Base-by-base conservation (phyloP, 345 rosid species). In the Punica granatum region DNA sequence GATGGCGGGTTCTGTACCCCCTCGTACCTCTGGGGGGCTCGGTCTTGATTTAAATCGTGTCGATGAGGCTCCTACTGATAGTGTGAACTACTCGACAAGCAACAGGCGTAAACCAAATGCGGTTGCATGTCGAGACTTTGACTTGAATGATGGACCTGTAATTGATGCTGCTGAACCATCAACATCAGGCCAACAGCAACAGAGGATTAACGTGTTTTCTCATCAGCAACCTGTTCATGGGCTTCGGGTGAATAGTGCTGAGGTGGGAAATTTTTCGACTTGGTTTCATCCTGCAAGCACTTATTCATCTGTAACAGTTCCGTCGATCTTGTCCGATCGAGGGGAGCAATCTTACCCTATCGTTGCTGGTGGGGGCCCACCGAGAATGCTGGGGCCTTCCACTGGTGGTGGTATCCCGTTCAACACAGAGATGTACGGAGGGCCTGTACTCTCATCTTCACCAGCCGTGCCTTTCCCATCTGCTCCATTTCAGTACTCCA, bases 11-110 rank as follows among this genome's bases (percentile, higher is more conserved):
- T 71, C 85, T 61, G 68, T 74, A 16, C 44, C 74, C 59, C 58
- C 30, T 68, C 80, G 85, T 56, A 72, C 79, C 25, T 78, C 81
- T 67, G 89, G 90, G 3, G 92, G 96, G 13, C 83, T 90, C 66
- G 98, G 83, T 78, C 86, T 93, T 77, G 98, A 93, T 79, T 70
- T 93, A 79, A 90, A 93, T 71, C 83, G 74, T 75, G 77, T 79
- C 35, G 96, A 89, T 70, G 96, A 90, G 68, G 72, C 81, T 26
- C 25, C 60, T 25, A 36, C 60, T 42, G 98, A 88, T 79, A 44
- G 71, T 30, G 77, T 75, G 39, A 78, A 67, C 72, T 80, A 58
- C 66, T 65, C 71, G 19, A 70, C 79, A 34, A 77, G 75, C 65
- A 84, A 72, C 64, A 59, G 76, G 70, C 71, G 63, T 58, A 84